Evolutionary conservation across 257 asterid species (phyloP).

Genomic region (Apocynum venetum): DNA sequence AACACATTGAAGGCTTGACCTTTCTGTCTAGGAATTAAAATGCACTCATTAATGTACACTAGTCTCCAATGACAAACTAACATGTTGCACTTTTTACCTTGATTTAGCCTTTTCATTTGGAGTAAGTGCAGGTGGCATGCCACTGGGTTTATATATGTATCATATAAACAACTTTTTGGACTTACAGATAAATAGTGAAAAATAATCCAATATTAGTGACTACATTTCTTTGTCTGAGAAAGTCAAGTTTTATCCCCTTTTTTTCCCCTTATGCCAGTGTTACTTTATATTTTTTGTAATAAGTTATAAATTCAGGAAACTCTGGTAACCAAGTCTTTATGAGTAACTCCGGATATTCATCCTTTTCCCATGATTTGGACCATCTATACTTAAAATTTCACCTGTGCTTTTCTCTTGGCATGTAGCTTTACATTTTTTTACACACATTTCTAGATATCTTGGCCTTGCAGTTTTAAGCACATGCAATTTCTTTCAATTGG

Average conservation of each 20-base stretch:
- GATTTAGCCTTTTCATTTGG: not conserved
- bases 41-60: not conserved
- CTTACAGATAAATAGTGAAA: not conserved
- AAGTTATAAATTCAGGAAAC: too few species aligned
- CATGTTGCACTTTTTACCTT: not conserved
- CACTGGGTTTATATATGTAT: not conserved
- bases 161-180: not conserved
- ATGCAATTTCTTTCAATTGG: not conserved
- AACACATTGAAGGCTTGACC: too few species aligned
- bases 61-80: not conserved
- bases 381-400: too few species aligned
- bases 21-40: too few species aligned
- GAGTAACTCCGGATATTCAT: too few species aligned
- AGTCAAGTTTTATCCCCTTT: not conserved
- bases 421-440: not conserved
- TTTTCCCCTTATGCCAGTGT: not conserved
- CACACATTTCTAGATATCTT: not conserved
- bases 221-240: not conserved
- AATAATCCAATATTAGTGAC: not conserved
- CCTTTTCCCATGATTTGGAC: too few species aligned
- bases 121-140: not conserved
- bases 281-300: not conserved
- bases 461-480: not conserved
- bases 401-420: constrained; percentile 2
- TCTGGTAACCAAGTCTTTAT: too few species aligned